Conservation (phyloP, 2,329 filamentous ascomycete species). For the Cladorrhinum sp. region DNA sequence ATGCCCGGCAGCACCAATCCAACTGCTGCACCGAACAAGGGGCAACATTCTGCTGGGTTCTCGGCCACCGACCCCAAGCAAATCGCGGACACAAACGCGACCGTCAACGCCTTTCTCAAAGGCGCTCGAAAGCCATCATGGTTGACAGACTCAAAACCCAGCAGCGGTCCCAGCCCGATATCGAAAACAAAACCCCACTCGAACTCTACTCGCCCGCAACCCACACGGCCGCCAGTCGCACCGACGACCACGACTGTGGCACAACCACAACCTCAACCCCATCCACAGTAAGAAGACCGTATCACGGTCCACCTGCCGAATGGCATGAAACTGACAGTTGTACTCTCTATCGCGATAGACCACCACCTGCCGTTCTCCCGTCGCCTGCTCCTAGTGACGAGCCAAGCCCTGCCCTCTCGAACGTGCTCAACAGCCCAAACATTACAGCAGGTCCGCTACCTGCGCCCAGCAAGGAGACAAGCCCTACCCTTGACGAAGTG, state of each 20-base stretch:
- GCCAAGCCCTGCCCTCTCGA: conserved; percentile 44
- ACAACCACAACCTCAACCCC: conserved; percentile 10
- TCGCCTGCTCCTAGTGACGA: conserved; percentile 65
- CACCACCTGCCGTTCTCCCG: conserved; percentile 44
- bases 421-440: conserved; percentile 36
- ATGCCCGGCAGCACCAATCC: conserved; percentile 10
- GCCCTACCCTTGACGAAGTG: conserved; percentile 39
- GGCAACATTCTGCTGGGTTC: not conserved
- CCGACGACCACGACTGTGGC: not conserved
- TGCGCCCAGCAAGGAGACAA: conserved; percentile 58
- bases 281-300: conserved; percentile 12
- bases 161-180: conserved; percentile 2
- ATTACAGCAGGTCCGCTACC: conserved; percentile 29
- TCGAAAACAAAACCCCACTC: conserved; percentile 14
- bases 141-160: conserved; percentile 21
- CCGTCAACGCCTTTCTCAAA: conserved; percentile 32
- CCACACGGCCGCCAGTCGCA: not conserved
- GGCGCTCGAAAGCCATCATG: conserved; percentile 30
- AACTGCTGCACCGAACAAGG: not conserved
- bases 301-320: not conserved
- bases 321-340: conserved; percentile 5
- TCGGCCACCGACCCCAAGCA: conserved; percentile 11
- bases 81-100: conserved; percentile 32
- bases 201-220: not conserved
- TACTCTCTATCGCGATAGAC: not conserved